phyloP scores from a whole-genome alignment of 106 monocot species.

The Hemerocallis citrina region DNA sequence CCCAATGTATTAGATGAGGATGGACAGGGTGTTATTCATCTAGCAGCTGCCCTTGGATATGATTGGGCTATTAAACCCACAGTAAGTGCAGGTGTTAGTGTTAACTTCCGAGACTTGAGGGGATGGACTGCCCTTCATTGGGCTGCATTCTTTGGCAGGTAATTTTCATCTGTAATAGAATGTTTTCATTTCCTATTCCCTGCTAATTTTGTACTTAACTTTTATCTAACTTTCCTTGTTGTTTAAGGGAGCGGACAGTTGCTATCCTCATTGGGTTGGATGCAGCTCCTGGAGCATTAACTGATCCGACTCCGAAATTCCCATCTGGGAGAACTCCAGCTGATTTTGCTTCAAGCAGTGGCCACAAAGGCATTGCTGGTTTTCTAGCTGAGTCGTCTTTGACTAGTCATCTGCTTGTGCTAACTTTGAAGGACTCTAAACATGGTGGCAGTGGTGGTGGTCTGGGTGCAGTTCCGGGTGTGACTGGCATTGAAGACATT shows the following conservation, averaged over 20 bases:
- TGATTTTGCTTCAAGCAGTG: slow-evolving; percentile 88
- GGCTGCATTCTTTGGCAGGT: slow-evolving; percentile 92
- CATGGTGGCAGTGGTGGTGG: too few species aligned
- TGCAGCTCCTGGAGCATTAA: slow-evolving; percentile 64
- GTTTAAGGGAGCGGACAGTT: slow-evolving; percentile 73
- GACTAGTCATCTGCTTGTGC: slow-evolving; percentile 59
- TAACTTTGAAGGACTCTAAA: slow-evolving; percentile 56
- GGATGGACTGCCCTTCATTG: slow-evolving; percentile 99
- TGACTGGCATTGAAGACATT: slow-evolving; percentile 25
- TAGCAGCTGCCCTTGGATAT: slow-evolving; percentile 88
- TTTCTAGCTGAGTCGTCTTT: slow-evolving; percentile 84
- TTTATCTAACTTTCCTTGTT: slow-evolving; percentile 5
- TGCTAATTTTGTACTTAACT: too few species aligned
- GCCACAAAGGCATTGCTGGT: slow-evolving; percentile 95
- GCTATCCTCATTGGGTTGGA: slow-evolving; percentile 50
- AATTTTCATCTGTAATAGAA: neutral
- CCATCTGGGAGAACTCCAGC: slow-evolving; percentile 89
- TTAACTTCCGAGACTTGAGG: slow-evolving; percentile 78
- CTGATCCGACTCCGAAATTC: slow-evolving; percentile 76
- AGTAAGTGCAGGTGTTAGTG: slow-evolving; percentile 62
- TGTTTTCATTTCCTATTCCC: neutral
- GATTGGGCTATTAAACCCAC: slow-evolving; percentile 85
- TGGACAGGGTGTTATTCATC: slow-evolving; percentile 82
- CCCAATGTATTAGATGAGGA: slow-evolving; percentile 65
- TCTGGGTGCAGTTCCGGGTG: slow-evolving; percentile 23